Conservation (phyloP, 805 yeast genomes). For the Cyberlindnera xishuangbannaensis region DNA sequence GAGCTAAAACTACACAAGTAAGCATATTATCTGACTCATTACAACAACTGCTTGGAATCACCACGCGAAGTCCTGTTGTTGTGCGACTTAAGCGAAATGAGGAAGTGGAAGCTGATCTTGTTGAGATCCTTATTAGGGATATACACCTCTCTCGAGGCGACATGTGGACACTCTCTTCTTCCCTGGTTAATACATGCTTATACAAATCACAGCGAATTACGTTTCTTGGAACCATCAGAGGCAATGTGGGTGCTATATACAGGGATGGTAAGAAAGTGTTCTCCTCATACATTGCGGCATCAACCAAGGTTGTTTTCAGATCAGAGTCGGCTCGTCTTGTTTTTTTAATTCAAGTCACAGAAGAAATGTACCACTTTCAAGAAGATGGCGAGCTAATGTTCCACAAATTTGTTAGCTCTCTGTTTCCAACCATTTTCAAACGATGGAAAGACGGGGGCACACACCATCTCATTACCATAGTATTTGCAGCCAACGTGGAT, state of each 20-base stretch:
- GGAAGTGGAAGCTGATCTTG: conserved; percentile 67
- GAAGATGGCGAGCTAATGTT: conserved; percentile 93
- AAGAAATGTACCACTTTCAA: conserved; percentile 98
- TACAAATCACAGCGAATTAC: conserved; percentile 59
- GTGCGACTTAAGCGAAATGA: conserved; percentile 42
- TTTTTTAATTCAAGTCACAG: conserved; percentile 80
- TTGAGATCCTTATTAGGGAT: conserved; percentile 79
- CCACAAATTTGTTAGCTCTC: conserved; percentile 85
- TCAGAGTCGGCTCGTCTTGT: conserved; percentile 86
- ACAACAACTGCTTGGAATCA: conserved; percentile 54
- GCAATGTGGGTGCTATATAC: conserved; percentile 54
- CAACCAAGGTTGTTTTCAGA: conserved; percentile 78
- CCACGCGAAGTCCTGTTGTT: conserved; percentile 60
- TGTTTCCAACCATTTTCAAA: conserved; percentile 83
- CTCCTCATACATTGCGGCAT: conserved; percentile 69
- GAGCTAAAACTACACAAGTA: conserved; percentile 34
- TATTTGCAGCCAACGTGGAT: conserved; percentile 77
- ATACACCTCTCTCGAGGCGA: conserved; percentile 80
- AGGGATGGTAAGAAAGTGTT: conserved; percentile 62
- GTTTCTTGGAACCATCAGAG: conserved; percentile 58
- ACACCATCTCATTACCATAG: conserved; percentile 87
- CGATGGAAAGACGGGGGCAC: conserved; percentile 84
- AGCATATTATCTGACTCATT: conserved; percentile 58
- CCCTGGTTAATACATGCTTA: conserved; percentile 57
- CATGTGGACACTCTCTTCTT: conserved; percentile 80